Evolutionary conservation across 257 asterid species (phyloP).

Genomic region (Lycium barbarum): DNA sequence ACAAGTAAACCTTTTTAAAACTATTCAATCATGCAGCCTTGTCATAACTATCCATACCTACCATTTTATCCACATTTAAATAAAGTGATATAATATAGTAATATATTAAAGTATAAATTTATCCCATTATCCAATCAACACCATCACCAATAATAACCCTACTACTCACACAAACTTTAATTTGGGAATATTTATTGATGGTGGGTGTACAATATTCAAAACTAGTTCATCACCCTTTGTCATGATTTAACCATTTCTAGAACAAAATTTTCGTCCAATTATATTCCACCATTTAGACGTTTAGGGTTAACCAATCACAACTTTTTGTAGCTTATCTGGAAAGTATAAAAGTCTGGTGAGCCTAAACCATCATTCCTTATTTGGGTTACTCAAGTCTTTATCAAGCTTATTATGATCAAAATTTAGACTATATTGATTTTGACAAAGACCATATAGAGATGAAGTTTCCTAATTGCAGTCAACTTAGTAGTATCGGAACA

Average conservation of each 20-base stretch:
- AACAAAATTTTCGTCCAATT: not conserved
- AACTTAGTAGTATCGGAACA: not conserved
- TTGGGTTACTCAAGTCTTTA: conserved; percentile 15
- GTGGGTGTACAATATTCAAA: conserved; percentile 9
- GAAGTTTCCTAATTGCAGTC: no score
- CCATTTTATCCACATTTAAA: conserved; percentile 25
- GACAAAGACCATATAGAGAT: not conserved
- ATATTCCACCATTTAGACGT: conserved; percentile 7
- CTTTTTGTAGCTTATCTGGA: conserved; percentile 6
- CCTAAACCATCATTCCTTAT: conserved; percentile 6
- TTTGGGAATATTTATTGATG: not conserved
- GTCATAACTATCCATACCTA: conserved; percentile 29
- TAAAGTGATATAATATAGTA: not conserved
- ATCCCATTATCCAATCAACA: not conserved
- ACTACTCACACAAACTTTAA: not conserved
- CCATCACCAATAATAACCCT: conserved; percentile 1
- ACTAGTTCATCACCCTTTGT: conserved; percentile 19
- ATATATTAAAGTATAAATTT: not conserved
- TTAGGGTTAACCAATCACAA: conserved; percentile 23
- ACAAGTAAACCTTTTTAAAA: conserved; percentile 14
- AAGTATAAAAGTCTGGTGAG: conserved; percentile 18
- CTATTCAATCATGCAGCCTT: conserved; percentile 16
- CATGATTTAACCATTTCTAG: conserved; percentile 17
- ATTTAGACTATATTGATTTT: not conserved
- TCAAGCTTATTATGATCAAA: not conserved